Evolutionary conservation across 2,329 filamentous ascomycete species (phyloP).

Genomic region (Cadophora sp.): DNA sequence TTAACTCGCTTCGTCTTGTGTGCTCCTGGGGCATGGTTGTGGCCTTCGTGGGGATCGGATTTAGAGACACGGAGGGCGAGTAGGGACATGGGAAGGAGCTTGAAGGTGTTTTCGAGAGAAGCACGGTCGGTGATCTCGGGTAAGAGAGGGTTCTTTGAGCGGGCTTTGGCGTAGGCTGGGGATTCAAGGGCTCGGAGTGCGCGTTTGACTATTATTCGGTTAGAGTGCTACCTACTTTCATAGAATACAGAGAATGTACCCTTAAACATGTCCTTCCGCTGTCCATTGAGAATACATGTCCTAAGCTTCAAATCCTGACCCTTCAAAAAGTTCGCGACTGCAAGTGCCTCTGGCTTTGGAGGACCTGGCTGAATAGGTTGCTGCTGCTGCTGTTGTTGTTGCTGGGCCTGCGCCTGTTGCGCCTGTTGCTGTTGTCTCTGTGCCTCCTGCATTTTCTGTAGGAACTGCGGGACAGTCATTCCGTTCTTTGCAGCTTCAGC

Average conservation of each 20-base stretch:
- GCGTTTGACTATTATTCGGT: conserved; percentile 76
- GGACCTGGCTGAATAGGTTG: conserved; percentile 79
- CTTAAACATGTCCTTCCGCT: conserved; percentile 98
- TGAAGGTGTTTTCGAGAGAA: conserved; percentile 91
- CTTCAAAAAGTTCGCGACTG: conserved; percentile 87
- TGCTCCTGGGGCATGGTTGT: conserved; percentile 65
- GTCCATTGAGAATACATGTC: conserved; percentile 92
- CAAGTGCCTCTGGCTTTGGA: conserved; percentile 86
- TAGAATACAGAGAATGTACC: conserved; percentile 56
- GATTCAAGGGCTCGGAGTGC: conserved; percentile 90
- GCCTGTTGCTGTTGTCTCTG: conserved; percentile 56
- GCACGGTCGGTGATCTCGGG: conserved; percentile 88
- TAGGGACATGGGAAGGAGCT: conserved; percentile 92
- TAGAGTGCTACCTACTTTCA: background rate
- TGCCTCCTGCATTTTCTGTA: conserved; percentile 70
- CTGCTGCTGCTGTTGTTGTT: conserved; percentile 53
- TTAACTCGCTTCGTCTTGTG: conserved; percentile 90
- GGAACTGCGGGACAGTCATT: conserved; percentile 84
- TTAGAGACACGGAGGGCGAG: conserved; percentile 91
- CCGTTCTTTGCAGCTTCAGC: conserved; percentile 84
- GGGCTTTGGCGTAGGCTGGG: conserved; percentile 86
- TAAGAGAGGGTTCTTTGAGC: conserved; percentile 87
- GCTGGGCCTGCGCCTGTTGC: conserved; percentile 52
- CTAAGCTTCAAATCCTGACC: conserved; percentile 85
- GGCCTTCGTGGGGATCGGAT: conserved; percentile 77